Conservation (phyloP, 1,284 basidiomycete genomes). For the Boletus semigastroideus region DNA sequence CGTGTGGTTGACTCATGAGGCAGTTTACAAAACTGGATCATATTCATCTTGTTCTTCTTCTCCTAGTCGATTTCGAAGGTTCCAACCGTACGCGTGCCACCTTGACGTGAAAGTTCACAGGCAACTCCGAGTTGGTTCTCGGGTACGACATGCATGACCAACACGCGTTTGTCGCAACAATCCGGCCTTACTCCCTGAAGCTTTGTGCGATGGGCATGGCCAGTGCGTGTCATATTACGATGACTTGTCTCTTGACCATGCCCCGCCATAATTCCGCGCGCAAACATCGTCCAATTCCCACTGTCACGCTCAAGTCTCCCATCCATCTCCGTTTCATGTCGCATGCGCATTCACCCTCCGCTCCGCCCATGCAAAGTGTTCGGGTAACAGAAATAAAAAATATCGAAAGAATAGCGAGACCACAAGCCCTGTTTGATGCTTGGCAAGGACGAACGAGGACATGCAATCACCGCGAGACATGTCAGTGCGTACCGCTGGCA, state of each 20-base stretch:
- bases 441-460: not conserved
- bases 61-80: not conserved
- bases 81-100: not conserved
- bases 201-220: constrained; percentile 5
- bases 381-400: not conserved
- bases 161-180: constrained; percentile 10
- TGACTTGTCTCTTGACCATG: not conserved
- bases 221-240: constrained; percentile 15
- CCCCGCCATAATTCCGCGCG: not conserved
- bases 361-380: not conserved
- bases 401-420: not conserved
- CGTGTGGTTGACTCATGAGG: not conserved
- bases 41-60: not conserved
- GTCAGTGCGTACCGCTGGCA: not conserved
- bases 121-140: not conserved
- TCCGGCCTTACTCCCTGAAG: not conserved
- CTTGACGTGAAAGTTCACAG: not conserved
- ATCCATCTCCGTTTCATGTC: constrained; percentile 9
- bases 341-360: not conserved
- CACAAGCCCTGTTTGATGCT: too few species aligned
- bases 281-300: not conserved
- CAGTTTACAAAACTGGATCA: too few species aligned
- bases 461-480: not conserved
- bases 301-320: not conserved
- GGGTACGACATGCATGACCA: constrained; percentile 4